These are phyloP conservation scores for Magnaporthiopsis incrustans DNA, from an alignment of 2,329 filamentous ascomycete species.

Conservation along the genomic window DNA sequence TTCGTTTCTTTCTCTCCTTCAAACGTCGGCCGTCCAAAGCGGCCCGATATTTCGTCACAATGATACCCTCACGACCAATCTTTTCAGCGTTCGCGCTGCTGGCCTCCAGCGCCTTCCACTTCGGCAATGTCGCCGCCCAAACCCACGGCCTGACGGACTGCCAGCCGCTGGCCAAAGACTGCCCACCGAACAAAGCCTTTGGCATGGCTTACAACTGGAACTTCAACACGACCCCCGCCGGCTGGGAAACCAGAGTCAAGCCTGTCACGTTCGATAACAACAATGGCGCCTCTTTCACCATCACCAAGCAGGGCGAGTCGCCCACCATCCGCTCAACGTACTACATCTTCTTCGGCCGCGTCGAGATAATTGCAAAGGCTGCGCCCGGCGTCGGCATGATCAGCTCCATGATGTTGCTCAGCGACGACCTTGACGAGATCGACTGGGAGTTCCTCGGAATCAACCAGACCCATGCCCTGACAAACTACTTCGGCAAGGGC, in stretches of 20 bases:
- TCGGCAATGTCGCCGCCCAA: constrained; percentile 51
- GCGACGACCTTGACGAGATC: constrained; percentile 78
- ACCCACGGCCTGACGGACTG: constrained; percentile 58
- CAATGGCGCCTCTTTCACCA: constrained; percentile 63
- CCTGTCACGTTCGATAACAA: constrained; percentile 48
- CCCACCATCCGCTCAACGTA: constrained; percentile 73
- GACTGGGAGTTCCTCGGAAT: constrained; percentile 78
- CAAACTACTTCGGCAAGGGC: constrained; percentile 77
- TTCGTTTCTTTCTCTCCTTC: background rate
- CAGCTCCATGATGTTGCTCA: constrained; percentile 75
- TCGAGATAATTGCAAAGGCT: constrained; percentile 71
- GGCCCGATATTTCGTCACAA: constrained; percentile 4
- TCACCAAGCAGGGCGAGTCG: constrained; percentile 62
- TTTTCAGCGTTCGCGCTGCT: constrained; percentile 30
- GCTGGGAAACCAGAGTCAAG: constrained; percentile 65
- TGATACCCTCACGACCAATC: constrained; percentile 20
- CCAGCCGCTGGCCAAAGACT: constrained; percentile 63
- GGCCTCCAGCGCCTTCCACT: constrained; percentile 29
- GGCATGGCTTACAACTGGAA: constrained; percentile 53
- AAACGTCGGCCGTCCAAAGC: background rate
- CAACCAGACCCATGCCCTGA: constrained; percentile 54
- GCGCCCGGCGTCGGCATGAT: constrained; percentile 69
- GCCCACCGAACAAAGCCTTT: constrained; percentile 64
- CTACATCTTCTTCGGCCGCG: constrained; percentile 79
- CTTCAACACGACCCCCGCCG: constrained; percentile 52